Conservation (phyloP, 2,329 filamentous ascomycete genomes). For the Colletotrichum phormii region DNA sequence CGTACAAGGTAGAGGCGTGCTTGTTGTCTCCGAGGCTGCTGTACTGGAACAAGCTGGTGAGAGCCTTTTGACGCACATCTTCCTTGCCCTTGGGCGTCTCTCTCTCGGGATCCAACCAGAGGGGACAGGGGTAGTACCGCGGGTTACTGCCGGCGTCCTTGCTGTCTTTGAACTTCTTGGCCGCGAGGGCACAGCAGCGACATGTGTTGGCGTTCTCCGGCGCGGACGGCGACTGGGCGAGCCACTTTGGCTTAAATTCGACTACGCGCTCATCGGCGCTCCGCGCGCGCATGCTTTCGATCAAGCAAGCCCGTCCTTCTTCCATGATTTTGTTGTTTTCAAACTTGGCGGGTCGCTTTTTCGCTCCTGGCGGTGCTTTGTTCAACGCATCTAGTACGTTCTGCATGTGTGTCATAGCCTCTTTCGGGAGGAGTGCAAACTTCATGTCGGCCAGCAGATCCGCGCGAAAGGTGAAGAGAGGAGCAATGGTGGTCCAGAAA, state of each 20-base stretch:
- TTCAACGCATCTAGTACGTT: conserved; percentile 39
- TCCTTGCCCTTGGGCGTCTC: not conserved
- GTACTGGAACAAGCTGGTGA: conserved; percentile 14
- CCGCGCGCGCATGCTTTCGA: conserved; percentile 76
- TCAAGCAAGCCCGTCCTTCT: conserved; percentile 61
- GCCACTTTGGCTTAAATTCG: conserved; percentile 90
- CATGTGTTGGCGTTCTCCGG: conserved; percentile 73
- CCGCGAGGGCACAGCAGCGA: conserved; percentile 76
- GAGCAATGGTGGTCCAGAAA: conserved; percentile 64
- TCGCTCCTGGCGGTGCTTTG: conserved; percentile 6
- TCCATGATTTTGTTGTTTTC: conserved; percentile 43
- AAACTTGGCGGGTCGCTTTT: conserved; percentile 48
- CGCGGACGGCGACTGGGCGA: conserved; percentile 79
- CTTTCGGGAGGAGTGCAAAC: conserved; percentile 58
- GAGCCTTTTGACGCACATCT: conserved; percentile 8
- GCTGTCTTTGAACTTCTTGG: conserved; percentile 48
- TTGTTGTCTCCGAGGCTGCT: conserved; percentile 13
- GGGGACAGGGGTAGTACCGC: conserved; percentile 31
- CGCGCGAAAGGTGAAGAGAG: conserved; percentile 60
- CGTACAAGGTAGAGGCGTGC: conserved; percentile 17
- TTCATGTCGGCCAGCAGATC: conserved; percentile 66
- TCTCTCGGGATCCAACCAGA: conserved; percentile 31
- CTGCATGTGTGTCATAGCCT: conserved; percentile 59
- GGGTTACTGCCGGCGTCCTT: conserved; percentile 26
- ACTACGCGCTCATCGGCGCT: conserved; percentile 52